Percentiles rank a stretch among this genome's conserved stretches.
Conservation (phyloP, 768 basidiomycete genomes). For the Coprinopsis cinerea region DNA sequence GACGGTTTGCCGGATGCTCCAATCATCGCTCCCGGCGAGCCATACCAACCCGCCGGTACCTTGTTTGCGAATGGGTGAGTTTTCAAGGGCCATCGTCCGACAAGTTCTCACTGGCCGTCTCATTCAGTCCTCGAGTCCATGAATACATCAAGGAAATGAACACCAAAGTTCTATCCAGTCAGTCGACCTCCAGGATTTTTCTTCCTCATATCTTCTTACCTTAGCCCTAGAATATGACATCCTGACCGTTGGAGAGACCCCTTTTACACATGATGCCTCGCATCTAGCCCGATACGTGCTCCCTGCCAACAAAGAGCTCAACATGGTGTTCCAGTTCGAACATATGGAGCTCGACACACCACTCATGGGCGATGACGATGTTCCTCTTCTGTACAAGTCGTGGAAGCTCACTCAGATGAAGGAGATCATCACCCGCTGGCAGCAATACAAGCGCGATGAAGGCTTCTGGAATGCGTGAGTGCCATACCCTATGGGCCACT, state of each 20-base stretch:
- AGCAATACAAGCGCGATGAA: conserved; percentile 46
- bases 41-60: conserved; percentile 48
- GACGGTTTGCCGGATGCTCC: conserved; percentile 63
- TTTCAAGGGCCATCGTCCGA: no score
- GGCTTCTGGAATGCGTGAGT: conserved; percentile 70
- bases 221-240: conserved; percentile 48
- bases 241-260: conserved; percentile 62
- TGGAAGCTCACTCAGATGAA: conserved; percentile 54
- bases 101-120: neutral
- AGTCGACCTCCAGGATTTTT: neutral
- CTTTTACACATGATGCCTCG: conserved; percentile 48
- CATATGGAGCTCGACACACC: conserved; percentile 53
- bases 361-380: conserved; percentile 24
- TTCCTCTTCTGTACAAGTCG: conserved; percentile 34
- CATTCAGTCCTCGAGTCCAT: conserved; percentile 54
- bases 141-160: conserved; percentile 68
- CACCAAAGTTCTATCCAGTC: conserved; percentile 51
- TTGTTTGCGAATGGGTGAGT: conserved; percentile 57
- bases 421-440: conserved; percentile 46
- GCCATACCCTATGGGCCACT: no score
- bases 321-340: conserved; percentile 66
- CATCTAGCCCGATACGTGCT: conserved; percentile 51
- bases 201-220: neutral
- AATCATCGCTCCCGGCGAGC: conserved; percentile 41
- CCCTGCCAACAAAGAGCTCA: conserved; percentile 51